Conservation (phyloP, 2,329 filamentous ascomycete genomes). For the Ascochyta pisi region DNA sequence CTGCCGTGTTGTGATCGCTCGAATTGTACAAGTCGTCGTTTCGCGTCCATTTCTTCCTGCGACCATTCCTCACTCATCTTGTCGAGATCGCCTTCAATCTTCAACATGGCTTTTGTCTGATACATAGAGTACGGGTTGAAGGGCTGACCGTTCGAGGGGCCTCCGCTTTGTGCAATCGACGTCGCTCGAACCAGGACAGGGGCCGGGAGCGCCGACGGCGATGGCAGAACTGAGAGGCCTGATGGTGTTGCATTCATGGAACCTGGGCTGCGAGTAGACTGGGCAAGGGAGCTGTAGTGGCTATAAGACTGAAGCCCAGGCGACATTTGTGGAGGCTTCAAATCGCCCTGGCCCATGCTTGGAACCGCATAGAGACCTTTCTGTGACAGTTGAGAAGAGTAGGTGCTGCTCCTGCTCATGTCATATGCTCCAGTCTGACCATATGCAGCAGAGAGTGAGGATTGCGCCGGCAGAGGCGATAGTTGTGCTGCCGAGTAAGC, state of each 20-base stretch:
- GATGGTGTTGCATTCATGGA: conserved; percentile 45
- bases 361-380: conserved; percentile 45
- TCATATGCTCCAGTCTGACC: conserved; percentile 50
- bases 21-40: conserved; percentile 88
- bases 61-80: conserved; percentile 86
- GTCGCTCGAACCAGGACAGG: conserved; percentile 73
- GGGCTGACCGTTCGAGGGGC: conserved; percentile 53
- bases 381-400: conserved; percentile 44
- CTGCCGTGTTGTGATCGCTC: conserved; percentile 81
- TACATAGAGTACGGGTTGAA: conserved; percentile 83
- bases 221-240: conserved; percentile 48
- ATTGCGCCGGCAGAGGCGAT: conserved; percentile 49
- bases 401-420: conserved; percentile 40
- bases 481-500: conserved; percentile 45
- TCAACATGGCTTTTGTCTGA: conserved; percentile 79
- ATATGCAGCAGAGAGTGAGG: conserved; percentile 45
- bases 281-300: conserved; percentile 55
- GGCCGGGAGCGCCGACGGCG: conserved; percentile 55
- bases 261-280: conserved; percentile 53
- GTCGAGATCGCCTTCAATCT: conserved; percentile 84
- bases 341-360: conserved; percentile 34
- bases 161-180: conserved; percentile 63
- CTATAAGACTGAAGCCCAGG: conserved; percentile 47
- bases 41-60: conserved; percentile 77
- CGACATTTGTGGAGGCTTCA: conserved; percentile 46